Conservation (phyloP, 352 stramenopile genomes). For the Globisporangium ultimum region DNA sequence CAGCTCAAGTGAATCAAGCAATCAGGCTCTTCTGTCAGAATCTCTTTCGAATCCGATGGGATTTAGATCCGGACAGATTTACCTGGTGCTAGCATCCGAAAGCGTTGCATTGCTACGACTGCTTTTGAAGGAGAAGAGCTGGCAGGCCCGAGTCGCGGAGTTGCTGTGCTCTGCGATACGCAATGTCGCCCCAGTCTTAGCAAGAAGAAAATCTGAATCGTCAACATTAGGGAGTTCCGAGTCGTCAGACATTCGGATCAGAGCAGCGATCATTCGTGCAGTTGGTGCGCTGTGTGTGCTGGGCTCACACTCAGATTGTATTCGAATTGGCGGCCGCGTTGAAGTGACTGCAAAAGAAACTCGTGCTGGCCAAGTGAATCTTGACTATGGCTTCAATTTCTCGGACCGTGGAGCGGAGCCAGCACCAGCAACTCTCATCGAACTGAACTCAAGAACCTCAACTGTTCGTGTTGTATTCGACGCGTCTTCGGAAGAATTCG, state of each 20-base stretch:
- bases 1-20: constrained; percentile 20
- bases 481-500: constrained; percentile 54
- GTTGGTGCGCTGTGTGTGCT: constrained; percentile 81
- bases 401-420: constrained; percentile 27
- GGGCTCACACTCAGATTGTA: constrained; percentile 79
- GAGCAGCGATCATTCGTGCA: constrained; percentile 72
- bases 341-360: constrained; percentile 51
- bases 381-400: constrained; percentile 58
- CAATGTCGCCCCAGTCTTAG: constrained; percentile 68
- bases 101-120: constrained; percentile 76
- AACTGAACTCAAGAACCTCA: constrained; percentile 56
- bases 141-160: constrained; percentile 58
- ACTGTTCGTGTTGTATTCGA: constrained; percentile 82
- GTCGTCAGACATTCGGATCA: constrained; percentile 61
- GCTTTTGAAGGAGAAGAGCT: constrained; percentile 65
- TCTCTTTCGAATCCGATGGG: constrained; percentile 80
- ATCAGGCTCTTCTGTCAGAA: constrained; percentile 40
- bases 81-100: constrained; percentile 71
- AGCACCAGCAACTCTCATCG: constrained; percentile 70
- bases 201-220: constrained; percentile 28
- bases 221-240: constrained; percentile 6
- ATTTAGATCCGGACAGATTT: constrained; percentile 80
- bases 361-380: constrained; percentile 20
- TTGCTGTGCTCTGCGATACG: constrained; percentile 67
- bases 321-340: constrained; percentile 78